phyloP scores from a whole-genome alignment of 805 yeast species.

The Candida quercuum region DNA sequence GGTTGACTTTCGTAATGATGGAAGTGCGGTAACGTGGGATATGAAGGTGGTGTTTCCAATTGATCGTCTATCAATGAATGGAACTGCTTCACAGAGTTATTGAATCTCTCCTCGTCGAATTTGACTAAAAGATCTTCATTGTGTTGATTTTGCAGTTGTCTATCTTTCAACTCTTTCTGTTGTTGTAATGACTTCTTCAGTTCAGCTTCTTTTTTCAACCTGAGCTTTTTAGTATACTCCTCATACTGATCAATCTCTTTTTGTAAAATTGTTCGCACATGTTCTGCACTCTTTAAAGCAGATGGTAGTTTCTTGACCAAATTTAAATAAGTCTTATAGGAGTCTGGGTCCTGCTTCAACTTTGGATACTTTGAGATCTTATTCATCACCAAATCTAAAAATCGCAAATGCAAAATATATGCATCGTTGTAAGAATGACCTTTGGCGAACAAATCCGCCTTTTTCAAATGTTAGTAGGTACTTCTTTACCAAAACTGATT shows the following conservation, averaged over 20 bases:
- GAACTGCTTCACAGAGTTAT: constrained; percentile 12
- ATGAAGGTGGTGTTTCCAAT: constrained; percentile 8
- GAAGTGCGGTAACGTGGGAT: constrained; percentile 14
- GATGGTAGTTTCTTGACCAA: constrained; percentile 17
- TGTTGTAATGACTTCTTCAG: constrained; percentile 8
- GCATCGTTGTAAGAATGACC: constrained; percentile 44
- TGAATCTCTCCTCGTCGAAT: constrained; percentile 17
- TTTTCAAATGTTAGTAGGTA: no score
- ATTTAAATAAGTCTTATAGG: constrained; percentile 9
- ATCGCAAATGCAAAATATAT: constrained; percentile 51
- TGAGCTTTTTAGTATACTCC: constrained; percentile 18
- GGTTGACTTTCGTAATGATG: constrained; percentile 1
- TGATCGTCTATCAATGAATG: constrained; percentile 5
- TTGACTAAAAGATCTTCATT: constrained; percentile 1
- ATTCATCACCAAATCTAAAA: constrained; percentile 51
- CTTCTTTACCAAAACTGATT: no score
- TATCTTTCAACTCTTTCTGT: neutral
- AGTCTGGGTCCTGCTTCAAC: constrained; percentile 22
- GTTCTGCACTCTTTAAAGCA: constrained; percentile 20
- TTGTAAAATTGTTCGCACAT: constrained; percentile 24
- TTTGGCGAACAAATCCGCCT: constrained; percentile 39
- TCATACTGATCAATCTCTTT: constrained; percentile 25
- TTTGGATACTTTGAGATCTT: constrained; percentile 42
- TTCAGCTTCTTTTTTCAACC: constrained; percentile 16
- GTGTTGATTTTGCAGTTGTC: neutral